Base-by-base conservation (phyloP, 495 filamentous ascomycete species). In the Talaromyces trachyspermus region DNA sequence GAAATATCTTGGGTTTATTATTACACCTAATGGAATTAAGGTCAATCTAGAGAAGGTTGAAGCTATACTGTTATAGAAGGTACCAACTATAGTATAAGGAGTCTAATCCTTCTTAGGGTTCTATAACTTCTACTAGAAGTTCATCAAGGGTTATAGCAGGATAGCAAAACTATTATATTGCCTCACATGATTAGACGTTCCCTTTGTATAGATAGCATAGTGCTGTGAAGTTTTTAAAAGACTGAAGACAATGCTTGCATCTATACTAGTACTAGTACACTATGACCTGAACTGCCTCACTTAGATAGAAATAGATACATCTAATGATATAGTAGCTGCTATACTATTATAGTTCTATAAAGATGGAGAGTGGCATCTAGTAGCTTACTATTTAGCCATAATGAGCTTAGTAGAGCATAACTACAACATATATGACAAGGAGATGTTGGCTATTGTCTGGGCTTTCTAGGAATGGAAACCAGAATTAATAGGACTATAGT, bases 221-320 rank as follows among this genome's bases (percentile, higher is more conserved):
- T 71, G 83, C 47, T 84, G 88, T 55, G 68, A 65, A 48, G 44
- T 24, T 1, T 83, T 85, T 46, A 78, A 88, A 37, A 72, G 48
- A 18, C 24, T 60, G 23, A 56, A 61, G 43, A 12, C 10, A 23
- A 4, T 15, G 8, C 42, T 52, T 30, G 1, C 24, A 9, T 23
- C 27, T 14, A 29, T 38, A 6, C 54, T 45, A 0, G 49, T 60
- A 10, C 43, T 62, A 3, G 6, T 1, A 3, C 29, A 52, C 20
- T 58, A 56, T 29, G 19, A 57, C 12, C 49, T 14, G 2, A 12
- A 43, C 1, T 15, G 24, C 22, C 33, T 17, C 3, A 52, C 46
- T 6, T 2, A 38, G 18, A 18, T 62, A 0, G 42, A 60, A 43
- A 59, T 57, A 12, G 46, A 62, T 26, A 40, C 54, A 2, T 57